Conservation (phyloP, 441 rosid genomes). For the Erodium chrysanthum region DNA sequence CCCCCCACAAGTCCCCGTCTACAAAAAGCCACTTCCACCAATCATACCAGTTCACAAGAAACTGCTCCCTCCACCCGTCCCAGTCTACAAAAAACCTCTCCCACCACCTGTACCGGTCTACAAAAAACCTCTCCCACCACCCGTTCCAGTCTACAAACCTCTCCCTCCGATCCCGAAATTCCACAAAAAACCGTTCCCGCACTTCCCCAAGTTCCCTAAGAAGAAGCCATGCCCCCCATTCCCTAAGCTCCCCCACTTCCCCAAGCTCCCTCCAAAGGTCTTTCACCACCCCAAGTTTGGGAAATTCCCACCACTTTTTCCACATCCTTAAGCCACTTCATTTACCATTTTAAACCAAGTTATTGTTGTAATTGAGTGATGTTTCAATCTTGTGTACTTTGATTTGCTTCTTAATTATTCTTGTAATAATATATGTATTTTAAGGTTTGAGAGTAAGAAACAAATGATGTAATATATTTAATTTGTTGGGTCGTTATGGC, state of each 20-base stretch:
- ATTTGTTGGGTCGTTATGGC: too few species aligned
- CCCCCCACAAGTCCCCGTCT: slow-evolving; percentile 21
- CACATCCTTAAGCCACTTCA: slow-evolving; percentile 28
- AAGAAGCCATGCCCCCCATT: slow-evolving; percentile 9
- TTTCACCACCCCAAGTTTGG: slow-evolving; percentile 17
- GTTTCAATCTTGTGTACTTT: background rate
- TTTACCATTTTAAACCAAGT: background rate
- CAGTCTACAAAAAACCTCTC: background rate
- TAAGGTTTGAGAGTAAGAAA: background rate
- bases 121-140: slow-evolving; percentile 29
- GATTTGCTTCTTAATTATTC: background rate
- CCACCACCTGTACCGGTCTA: slow-evolving; percentile 21
- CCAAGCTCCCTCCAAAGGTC: slow-evolving; percentile 25
- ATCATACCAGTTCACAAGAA: background rate
- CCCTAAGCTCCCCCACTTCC: slow-evolving; percentile 47
- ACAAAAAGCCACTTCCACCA: slow-evolving; percentile 26
- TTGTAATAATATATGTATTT: background rate
- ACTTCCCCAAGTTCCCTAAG: slow-evolving; percentile 26
- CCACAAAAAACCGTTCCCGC: slow-evolving; percentile 32
- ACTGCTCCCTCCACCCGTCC: background rate
- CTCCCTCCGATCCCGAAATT: slow-evolving; percentile 24
- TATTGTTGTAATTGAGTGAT: background rate
- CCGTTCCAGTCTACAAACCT: slow-evolving; percentile 15
- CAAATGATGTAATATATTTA: too few species aligned
- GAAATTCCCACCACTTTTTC: slow-evolving; percentile 35